Evolutionary conservation across 192 early-diverging fungal species (phyloP), one percentile per base, ranked within the genome.

Genomic region (Phlyctochytrium arcticum): DNA sequence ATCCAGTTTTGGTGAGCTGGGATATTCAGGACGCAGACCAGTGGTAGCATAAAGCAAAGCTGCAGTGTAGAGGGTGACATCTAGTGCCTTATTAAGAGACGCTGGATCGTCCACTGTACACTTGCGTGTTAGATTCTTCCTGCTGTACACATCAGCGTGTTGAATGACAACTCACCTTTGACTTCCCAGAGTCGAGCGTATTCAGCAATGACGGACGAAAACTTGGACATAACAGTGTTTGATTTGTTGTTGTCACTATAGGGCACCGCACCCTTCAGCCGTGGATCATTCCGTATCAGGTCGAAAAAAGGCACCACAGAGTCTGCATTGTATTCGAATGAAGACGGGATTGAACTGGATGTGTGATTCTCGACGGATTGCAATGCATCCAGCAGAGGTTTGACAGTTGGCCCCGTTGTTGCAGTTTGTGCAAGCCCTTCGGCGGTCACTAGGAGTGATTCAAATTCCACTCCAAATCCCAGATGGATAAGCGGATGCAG

Each of bases 401-500:
- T 53, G 19, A 30, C 15, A 26, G 15, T 21, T 3, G 50, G 50
- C 17, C 15, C 19, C 4, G 17, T 17, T 26, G 50, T 53, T 15
- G 19, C 17, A 4, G 50, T 27, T 27, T 64, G 33, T 4, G 62
- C 48, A 24, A 64, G 62, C n/a, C 39, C 62, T 53, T 64, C 62
- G 17, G 62, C 62, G 17, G 47, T 34, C 21, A 64, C 48, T 29
- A 54, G 15, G 17, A 23, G 50, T 7, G 48, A 51, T 7, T 50
- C 48, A 31, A 64, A 39, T 37, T 64, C 62, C 33, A 49, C 31
- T 6, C 47, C 62, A 48, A 47, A 64, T 15, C 62, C 62, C 8
- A 64, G 27, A 36, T 64, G 62, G 31, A 64, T 64, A 8, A 64
- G 50, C 9, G 62, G 62, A 27, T 64, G 62, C 6, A 64, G 36